Base-by-base conservation (phyloP, 352 stramenopile genomes). In the Pythium graminicola region DNA sequence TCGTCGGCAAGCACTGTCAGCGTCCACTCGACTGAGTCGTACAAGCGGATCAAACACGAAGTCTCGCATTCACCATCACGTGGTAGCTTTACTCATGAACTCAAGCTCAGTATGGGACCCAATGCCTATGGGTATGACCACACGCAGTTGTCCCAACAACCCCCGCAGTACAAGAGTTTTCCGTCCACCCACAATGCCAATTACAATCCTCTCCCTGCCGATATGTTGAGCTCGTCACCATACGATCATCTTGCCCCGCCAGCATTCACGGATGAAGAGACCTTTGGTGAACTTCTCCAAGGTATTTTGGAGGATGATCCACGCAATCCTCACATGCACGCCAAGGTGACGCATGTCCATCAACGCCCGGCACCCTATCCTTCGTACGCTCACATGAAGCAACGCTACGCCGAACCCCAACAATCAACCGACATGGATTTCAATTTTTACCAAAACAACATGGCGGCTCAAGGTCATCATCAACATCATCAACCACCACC, bases 281-380 rank as follows among this genome's bases (percentile, higher is more conserved):
- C 64, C 7, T 85, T 89, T 50, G 72, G 75, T 23, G 77, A 89
- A 45, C 61, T 89, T 29, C 56, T 89, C 17, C 73, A 89, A 49
- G 75, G 72, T 29, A 86, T 89, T 57, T 62, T 86, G 1, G 77
- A 89, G 42, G 77, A 89, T 46, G 77, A 89, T 22, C 64, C 74
- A 44, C 71, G 54, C 39, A 17, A 36, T n/a, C n/a, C n/a, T n/a
- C 6, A 36, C 24, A 20, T 17, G 29, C 46, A 40, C 32, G 31
- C 49, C 49, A 53, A 53, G 46, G 35, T 53, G 46, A 22, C 42
- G 22, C 40, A 47, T 1, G 17, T 16, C 42, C 19, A 13, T 24
- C n/a, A n/a, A n/a, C 51, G 43, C 42, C 11, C 43, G 7, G 45
- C 53, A 22, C 44, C 54, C 27, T 54, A 61, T 29, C 36, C 35